Evolutionary conservation across 108 stramenopile species (phyloP).

Genomic region (Stephanodiscus minutulus): DNA sequence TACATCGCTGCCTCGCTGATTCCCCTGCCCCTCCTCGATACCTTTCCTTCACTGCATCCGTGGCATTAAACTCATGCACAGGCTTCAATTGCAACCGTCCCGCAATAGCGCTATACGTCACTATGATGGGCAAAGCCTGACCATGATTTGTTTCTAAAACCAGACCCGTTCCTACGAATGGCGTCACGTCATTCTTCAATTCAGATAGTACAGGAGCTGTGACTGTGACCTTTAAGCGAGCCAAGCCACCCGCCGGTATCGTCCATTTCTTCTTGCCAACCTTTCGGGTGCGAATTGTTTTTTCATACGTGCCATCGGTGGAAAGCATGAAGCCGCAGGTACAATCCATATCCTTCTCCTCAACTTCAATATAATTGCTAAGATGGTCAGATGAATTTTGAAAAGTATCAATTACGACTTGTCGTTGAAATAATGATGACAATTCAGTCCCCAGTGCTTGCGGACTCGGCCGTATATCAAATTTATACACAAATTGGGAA

Average conservation of each 20-base stretch:
- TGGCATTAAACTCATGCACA: neutral
- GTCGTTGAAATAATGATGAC: conserved; percentile 21
- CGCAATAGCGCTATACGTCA: conserved; percentile 60
- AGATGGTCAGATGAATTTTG: conserved; percentile 19
- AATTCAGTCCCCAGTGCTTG: conserved; percentile 26
- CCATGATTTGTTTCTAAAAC: conserved; percentile 71
- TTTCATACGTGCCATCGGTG: conserved; percentile 49
- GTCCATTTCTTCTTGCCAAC: conserved; percentile 29
- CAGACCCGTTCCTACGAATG: conserved; percentile 69
- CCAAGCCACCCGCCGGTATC: conserved; percentile 74
- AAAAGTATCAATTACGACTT: conserved; percentile 19
- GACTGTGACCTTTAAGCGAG: conserved; percentile 61
- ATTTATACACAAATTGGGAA: conserved; percentile 28
- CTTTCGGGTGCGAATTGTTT: conserved; percentile 32
- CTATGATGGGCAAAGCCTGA: conserved; percentile 67
- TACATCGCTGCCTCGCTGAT: neutral
- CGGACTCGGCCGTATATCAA: conserved; percentile 33
- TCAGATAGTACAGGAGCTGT: conserved; percentile 46
- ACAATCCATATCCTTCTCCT: conserved; percentile 20
- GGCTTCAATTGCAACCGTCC: conserved; percentile 61
- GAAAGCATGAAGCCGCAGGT: conserved; percentile 59
- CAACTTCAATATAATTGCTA: conserved; percentile 1
- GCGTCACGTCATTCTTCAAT: conserved; percentile 62
- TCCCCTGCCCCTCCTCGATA: neutral
- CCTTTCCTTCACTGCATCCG: too few relatives aligned